A percentile compares a stretch with the other conserved stretches of the same genome.
Evolutionary conservation across 176 grass and related monocot species (phyloP).

Genomic region (Stipa capillata): DNA sequence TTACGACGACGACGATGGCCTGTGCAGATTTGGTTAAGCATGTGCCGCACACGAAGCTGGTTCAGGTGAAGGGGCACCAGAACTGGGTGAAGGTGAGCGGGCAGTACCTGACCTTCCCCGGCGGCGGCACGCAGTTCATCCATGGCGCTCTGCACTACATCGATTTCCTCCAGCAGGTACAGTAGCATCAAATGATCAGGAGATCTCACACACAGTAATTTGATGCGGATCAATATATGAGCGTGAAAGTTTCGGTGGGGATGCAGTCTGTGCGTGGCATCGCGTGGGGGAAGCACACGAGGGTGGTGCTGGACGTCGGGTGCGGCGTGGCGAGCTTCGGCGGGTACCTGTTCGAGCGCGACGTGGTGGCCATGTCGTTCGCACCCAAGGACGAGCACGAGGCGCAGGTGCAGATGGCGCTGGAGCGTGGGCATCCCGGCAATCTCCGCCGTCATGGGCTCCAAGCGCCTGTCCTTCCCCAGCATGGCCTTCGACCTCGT

Average conservation of each 20-base stretch:
- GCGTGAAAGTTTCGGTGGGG: too few species aligned
- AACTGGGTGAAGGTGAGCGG: constrained; percentile 98
- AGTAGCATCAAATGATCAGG: too few species aligned
- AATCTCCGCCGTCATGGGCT: constrained; percentile 96
- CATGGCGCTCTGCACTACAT: constrained; percentile 97
- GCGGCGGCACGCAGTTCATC: constrained; percentile 98
- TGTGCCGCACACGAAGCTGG: constrained; percentile 92
- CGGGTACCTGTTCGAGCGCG: constrained; percentile 87
- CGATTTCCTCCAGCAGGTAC: constrained; percentile 89
- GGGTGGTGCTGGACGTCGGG: constrained; percentile 84
- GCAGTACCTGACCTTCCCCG: constrained; percentile 81
- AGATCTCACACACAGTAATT: too few species aligned
- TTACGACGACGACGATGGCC: neutral
- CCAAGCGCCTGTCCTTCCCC: constrained; percentile 79
- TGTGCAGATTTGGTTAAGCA: constrained; percentile 76
- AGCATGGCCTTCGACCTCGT: constrained; percentile 78
- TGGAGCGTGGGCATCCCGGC: constrained; percentile 86
- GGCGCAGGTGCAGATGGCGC: constrained; percentile 89
- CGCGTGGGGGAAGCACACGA: constrained; percentile 69
- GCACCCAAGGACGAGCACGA: constrained; percentile 98
- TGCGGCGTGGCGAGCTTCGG: constrained; percentile 98
- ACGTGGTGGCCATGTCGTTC: constrained; percentile 77
- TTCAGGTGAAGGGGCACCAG: constrained; percentile 92
- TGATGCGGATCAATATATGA: too few species aligned
- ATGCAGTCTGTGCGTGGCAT: constrained; percentile 68